Evolutionary conservation across 441 rosid species (phyloP), one percentile per base, ranked within the genome.

Genomic region (Erysimum cheiri): DNA sequence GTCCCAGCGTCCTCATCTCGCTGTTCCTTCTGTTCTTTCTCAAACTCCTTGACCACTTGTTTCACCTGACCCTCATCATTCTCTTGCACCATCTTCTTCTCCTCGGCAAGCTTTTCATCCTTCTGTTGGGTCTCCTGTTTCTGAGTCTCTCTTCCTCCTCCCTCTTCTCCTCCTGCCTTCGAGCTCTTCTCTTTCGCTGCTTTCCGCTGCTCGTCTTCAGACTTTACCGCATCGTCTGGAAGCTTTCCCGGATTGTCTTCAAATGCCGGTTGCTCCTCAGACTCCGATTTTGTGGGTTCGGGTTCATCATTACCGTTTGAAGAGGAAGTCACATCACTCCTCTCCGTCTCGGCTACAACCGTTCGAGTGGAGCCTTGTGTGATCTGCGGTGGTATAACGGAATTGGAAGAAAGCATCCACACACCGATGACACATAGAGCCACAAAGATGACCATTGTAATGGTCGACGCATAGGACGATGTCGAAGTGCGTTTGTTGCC

Each of bases 191-290:
- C 73, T 54, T 74, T 81, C 2, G 79, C 76, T 49, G 66, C 57
- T 66, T 75, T 75, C 17, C 60, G 32, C 5, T 75, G 74, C 8
- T 75, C 75, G 9, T 63, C 88, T 37, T 88, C 97, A 0, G 95
- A 75, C 78, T 87, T 84, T 8, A 93, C 78, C 26, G 96, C 97
- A 67, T 93, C 98, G 0, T 78, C 87, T 3, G 98, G 97, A 24
- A 93, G 92, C 60, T 87, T 82, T 0, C 96, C 97, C 0, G 95
- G 98, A 61, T 89, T 93, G 73, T 93, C 97, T 66, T 89, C 94
- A 57, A 73, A 88, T 3, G 80, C 81, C 0, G 85, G 77, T 11
- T 76, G 70, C 43, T 77, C 68, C 1, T 73, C 78, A 64, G 81
- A 46, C 59, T 73, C 69, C 4, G 24, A 2, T 14, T 60, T 75